Conservation (phyloP, 192 early-diverging fungal genomes). For the Umbelopsis ramanniana region DNA sequence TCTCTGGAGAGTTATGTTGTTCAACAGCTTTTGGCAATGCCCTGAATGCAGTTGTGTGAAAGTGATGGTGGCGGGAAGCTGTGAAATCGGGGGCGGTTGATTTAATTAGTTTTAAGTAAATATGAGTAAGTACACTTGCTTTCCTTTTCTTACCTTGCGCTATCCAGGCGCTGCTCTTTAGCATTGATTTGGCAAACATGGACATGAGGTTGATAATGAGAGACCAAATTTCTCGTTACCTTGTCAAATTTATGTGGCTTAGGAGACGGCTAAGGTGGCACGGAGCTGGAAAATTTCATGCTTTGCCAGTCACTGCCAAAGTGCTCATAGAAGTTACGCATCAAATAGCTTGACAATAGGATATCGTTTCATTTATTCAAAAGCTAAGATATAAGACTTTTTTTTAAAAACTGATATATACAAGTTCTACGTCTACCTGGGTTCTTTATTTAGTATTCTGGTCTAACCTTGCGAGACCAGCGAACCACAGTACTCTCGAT, state of each 20-base stretch:
- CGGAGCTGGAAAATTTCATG: too few relatives aligned
- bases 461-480: slow-evolving; percentile 15
- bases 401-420: not conserved
- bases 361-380: too few relatives aligned
- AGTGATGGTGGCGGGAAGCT: not conserved
- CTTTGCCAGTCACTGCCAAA: too few relatives aligned
- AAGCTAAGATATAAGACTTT: not conserved
- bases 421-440: not conserved
- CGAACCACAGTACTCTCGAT: slow-evolving; percentile 67
- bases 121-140: too few relatives aligned
- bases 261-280: too few relatives aligned
- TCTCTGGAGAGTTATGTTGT: not conserved
- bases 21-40: slow-evolving; percentile 3
- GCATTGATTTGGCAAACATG: slow-evolving; percentile 15
- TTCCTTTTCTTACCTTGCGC: not conserved
- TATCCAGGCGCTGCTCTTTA: slow-evolving; percentile 13
- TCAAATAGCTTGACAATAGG: too few relatives aligned
- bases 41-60: slow-evolving; percentile 11
- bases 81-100: not conserved
- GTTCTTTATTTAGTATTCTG: slow-evolving; percentile 4
- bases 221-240: not conserved
- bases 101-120: not conserved
- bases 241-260: slow-evolving; percentile 7
- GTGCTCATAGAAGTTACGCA: too few relatives aligned
- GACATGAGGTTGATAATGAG: not conserved